Base-by-base conservation (phyloP, 345 rosid species). In the Kernera saxatilis region DNA sequence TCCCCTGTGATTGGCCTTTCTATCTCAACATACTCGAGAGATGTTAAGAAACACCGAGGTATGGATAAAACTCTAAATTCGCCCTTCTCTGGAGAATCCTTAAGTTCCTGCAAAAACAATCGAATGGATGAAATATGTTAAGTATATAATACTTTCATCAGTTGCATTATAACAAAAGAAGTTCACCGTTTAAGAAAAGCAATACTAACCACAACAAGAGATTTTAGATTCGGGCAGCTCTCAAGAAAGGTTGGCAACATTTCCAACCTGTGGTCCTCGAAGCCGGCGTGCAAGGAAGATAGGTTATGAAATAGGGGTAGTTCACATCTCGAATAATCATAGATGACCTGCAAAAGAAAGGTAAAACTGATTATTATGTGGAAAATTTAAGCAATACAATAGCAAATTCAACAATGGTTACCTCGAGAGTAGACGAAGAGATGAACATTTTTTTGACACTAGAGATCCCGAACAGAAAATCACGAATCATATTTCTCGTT, bases 201-300 rank as follows among this genome's bases (percentile, higher is more conserved):
- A 36, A 67, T 36, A 32, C 63, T 53, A 3, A 54, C 55, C 64
- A 70, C 9, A 26, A 48, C 50, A 26, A 70, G 29, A 14, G 27
- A 35, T 70, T 46, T 49, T 2, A 70, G 59, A 46, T 48, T 70
- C 3, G 60, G 74, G 17, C 67, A 70, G 50, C 27, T 61, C 18
- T 70, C 59, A 18, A 70, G 67, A 58, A 70, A 46, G 6, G 18
- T 30, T 32, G 74, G 58, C 68, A 70, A 36, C 41, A 37, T 58
- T 60, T 70, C 57, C 74, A 45, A 58, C 9, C 5, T 17, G 55
- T 26, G 26, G 19, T 19, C 3, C 8, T 5, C 2, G 50, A 59
- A 58, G 1, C 4, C 8, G 3, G 14, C 66, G 6, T 5, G 35
- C 55, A 70, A 32, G 45, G 15, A 10, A 33, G 27, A 33, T 23